These are phyloP conservation scores for Salix suchowensis DNA, from an alignment of 345 rosid species.

Conservation along the genomic window DNA sequence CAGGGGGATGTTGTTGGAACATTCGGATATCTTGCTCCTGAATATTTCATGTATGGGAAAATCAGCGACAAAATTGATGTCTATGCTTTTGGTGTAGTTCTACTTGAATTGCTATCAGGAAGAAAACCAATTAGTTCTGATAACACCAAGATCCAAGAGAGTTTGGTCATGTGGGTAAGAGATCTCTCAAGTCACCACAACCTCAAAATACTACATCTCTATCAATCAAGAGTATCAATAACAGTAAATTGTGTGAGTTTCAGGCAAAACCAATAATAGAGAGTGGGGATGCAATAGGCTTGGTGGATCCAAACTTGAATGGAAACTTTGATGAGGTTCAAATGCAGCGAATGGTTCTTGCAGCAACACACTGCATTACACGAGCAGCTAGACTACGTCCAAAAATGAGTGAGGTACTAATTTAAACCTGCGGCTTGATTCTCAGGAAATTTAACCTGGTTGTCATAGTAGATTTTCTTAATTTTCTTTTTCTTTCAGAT, in stretches of 20 bases:
- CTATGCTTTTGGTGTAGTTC: conserved; percentile 86
- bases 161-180: conserved; percentile 96
- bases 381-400: conserved; percentile 78
- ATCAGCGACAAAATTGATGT: conserved; percentile 87
- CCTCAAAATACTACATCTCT: background rate
- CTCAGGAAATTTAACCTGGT: background rate
- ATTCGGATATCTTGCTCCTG: conserved; percentile 97
- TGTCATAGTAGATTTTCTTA: background rate
- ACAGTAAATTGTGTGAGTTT: conserved; percentile 20
- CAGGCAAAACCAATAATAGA: conserved; percentile 79
- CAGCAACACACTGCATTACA: conserved; percentile 69
- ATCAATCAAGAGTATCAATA: background rate
- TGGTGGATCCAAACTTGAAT: conserved; percentile 62
- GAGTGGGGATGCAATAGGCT: conserved; percentile 42
- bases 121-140: conserved; percentile 63
- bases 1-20: conserved; percentile 77
- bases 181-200: background rate
- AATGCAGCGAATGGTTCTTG: conserved; percentile 64
- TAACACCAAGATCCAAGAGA: conserved; percentile 56
- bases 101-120: conserved; percentile 85
- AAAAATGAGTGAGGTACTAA: conserved; percentile 56
- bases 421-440: background rate
- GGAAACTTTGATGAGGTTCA: conserved; percentile 50
- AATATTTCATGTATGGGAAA: conserved; percentile 93
- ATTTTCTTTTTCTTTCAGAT: conserved; percentile 37